Evolutionary conservation across 768 basidiomycete genomes (phyloP), one percentile per base, ranked within the genome.

Genomic region (Panellus pusillus): DNA sequence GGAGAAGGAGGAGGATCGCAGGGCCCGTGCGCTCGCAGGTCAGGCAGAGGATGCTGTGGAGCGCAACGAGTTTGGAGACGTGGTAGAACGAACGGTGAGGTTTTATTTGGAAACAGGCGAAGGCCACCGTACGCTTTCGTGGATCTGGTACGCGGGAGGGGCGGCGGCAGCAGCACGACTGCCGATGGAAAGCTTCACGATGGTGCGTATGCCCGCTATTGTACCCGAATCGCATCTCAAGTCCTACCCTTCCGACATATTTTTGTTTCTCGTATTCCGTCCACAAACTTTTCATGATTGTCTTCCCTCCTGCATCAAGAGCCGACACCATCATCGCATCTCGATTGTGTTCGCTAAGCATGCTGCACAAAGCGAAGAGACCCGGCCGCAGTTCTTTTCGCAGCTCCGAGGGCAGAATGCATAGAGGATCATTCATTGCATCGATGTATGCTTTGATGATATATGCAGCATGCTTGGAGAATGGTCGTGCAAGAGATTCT

Each of bases 401-500:
- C 9, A 87, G 68, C 28, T 77, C 79, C n/a, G 79, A 65, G 14
- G 81, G 67, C 29, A 94, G 47, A 36, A 84, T 70, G 55, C 83
- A 86, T 31, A 90, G 65, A 6, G 91, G 87, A 62, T 94, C 88
- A 57, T 87, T 89, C 68, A 91, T 77, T 17, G 80, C 81, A 36
- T 87, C 81, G 43, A 92, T 78, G 67, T 95, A 95, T 17, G 91
- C 84, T 52, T 84, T 75, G 45, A 96, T 73, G 14, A 94, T 81
- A 63, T 83, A 87, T 6, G 83, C 79, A 1, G 90, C 88, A 66
- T 98, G 93, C 67, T 93, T 93, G 9, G 91, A 84, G 62, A 97
- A 87, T 3, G 93, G 85, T 49, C 85, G 84, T 1, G 82, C 79
- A 24, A 96, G 74, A 0, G 91, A 91, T 68, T 87, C 86, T 0